A percentile compares a stretch with the other conserved stretches of the same genome.
These are phyloP conservation scores for Colletotrichum australisinense DNA, from an alignment of 2,329 filamentous ascomycete species.

Conservation along the genomic window DNA sequence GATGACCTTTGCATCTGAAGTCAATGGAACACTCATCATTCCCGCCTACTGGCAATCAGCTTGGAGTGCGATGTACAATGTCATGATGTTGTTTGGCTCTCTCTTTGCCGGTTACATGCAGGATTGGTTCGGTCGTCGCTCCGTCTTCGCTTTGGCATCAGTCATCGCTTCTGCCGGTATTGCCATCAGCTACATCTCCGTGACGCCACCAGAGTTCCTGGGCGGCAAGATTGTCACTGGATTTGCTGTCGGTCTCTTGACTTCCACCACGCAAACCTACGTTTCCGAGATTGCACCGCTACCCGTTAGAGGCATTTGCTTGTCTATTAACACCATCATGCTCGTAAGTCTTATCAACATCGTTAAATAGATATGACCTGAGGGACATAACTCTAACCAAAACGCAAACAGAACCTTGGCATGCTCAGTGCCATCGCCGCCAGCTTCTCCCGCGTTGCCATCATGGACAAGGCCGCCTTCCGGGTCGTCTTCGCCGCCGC, in stretches of 20 bases:
- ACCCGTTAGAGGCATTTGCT: constrained; percentile 51
- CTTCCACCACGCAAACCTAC: constrained; percentile 42
- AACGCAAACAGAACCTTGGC: constrained; percentile 22
- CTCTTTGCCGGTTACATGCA: constrained; percentile 35
- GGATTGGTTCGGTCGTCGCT: constrained; percentile 37
- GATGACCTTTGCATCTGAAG: constrained; percentile 36
- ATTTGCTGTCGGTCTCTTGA: constrained; percentile 36
- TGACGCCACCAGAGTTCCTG: constrained; percentile 34
- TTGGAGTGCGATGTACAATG: constrained; percentile 39
- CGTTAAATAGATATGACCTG: constrained; percentile 19
- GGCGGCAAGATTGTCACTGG: constrained; percentile 39
- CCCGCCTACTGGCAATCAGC: constrained; percentile 40
- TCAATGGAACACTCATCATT: constrained; percentile 38
- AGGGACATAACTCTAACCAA: not conserved
- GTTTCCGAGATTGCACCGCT: constrained; percentile 47
- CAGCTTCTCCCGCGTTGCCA: constrained; percentile 48
- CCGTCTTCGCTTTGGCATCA: constrained; percentile 30
- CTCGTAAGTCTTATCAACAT: constrained; percentile 40
- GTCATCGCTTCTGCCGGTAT: constrained; percentile 34
- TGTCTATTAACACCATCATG: constrained; percentile 53
- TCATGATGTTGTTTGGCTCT: constrained; percentile 38
- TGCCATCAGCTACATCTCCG: constrained; percentile 35
- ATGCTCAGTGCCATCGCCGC: constrained; percentile 45
- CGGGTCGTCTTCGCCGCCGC: constrained; percentile 45
- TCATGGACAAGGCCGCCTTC: constrained; percentile 45